phyloP scores from a whole-genome alignment of 257 asterid species.

The Nyctanthes arbortristis region DNA sequence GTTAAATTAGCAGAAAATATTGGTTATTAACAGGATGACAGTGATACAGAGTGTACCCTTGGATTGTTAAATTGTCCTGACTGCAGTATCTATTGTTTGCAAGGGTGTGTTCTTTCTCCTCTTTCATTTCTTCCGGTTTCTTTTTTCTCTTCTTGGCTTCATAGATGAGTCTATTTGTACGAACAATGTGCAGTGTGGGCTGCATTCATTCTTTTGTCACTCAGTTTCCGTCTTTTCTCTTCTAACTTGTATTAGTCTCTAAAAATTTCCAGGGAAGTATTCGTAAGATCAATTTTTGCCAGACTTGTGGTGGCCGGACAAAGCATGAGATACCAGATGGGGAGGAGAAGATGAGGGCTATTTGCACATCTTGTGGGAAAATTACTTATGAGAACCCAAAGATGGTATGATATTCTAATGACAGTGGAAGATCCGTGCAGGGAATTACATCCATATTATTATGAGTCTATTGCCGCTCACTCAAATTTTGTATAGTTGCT shows the following conservation, averaged over 20 bases:
- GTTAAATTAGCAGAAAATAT: not conserved
- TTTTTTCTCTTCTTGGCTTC: not conserved
- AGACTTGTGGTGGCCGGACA: constrained; percentile 84
- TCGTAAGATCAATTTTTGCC: constrained; percentile 81
- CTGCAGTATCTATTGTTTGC: not conserved
- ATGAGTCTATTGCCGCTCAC: not conserved
- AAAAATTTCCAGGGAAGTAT: constrained; percentile 49
- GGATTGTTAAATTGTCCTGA: not conserved
- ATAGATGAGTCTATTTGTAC: not conserved
- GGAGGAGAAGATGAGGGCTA: constrained; percentile 81
- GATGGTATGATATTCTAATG: constrained; percentile 55
- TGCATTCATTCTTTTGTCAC: not conserved
- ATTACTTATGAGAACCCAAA: constrained; percentile 89
- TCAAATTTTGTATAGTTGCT: constrained; percentile 1
- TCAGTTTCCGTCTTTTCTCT: not conserved
- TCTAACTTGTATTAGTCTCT: constrained; percentile 20
- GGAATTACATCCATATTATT: constrained; percentile 6
- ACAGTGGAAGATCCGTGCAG: constrained; percentile 5
- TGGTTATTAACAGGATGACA: not conserved
- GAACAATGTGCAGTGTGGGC: not conserved
- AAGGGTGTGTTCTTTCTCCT: not conserved
- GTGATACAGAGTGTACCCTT: not conserved
- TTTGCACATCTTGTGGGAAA: constrained; percentile 78
- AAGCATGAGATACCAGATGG: constrained; percentile 92
- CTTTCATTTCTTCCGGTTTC: not conserved